Conservation (phyloP, 345 rosid species). For the Populus euphratica region DNA sequence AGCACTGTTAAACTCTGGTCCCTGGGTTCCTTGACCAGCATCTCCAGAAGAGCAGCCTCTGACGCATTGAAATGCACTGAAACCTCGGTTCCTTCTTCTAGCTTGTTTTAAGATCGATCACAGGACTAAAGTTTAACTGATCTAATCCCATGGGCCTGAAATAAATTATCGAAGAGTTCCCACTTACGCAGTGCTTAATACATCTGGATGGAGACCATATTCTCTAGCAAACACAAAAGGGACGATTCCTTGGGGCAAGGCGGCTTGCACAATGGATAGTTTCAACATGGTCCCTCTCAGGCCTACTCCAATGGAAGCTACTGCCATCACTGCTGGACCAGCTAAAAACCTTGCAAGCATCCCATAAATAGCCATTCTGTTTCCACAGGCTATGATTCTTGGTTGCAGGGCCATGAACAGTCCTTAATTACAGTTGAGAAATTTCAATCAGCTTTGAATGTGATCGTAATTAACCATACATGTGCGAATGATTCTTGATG, state of each 20-base stretch:
- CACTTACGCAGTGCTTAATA: slow-evolving; percentile 15
- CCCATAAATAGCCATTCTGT: not conserved
- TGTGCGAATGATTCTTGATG: no score
- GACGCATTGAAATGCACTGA: no score
- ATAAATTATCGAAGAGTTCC: not conserved
- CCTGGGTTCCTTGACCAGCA: no score
- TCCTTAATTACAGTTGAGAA: slow-evolving; percentile 4
- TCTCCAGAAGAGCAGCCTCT: no score
- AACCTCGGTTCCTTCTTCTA: no score
- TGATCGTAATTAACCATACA: no score
- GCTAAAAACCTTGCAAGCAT: slow-evolving; percentile 17
- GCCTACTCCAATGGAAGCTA: slow-evolving; percentile 27
- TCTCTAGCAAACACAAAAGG: not conserved
- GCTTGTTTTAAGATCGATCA: no score
- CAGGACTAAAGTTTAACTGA: no score
- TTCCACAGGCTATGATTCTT: slow-evolving; percentile 30
- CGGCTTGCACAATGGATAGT: slow-evolving; percentile 24
- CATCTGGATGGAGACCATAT: slow-evolving; percentile 1
- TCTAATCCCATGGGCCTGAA: no score
- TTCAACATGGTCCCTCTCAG: slow-evolving; percentile 17
- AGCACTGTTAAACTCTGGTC: no score
- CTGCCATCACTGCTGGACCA: slow-evolving; percentile 31
- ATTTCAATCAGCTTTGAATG: no score
- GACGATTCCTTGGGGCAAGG: not conserved
- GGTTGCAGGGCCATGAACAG: slow-evolving; percentile 35